phyloP scores from a whole-genome alignment of 768 basidiomycete genomes.

The Tricholoma sp. region DNA sequence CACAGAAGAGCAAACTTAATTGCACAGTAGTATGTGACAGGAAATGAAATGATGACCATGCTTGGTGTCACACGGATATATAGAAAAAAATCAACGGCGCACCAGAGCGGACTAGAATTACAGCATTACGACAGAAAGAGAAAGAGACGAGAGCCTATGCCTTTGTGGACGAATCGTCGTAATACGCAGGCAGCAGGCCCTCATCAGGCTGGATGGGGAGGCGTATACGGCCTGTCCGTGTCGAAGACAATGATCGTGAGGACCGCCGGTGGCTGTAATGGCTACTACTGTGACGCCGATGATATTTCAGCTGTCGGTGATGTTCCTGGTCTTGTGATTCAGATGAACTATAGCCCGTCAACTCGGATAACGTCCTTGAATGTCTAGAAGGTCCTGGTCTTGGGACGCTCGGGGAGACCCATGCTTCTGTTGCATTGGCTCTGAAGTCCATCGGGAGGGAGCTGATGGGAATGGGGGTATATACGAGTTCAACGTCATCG shows the following conservation, averaged over 20 bases:
- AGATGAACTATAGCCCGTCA: constrained; percentile 6
- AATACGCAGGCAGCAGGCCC: constrained; percentile 34
- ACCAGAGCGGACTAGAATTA: not conserved
- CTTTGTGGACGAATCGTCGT: constrained; percentile 16
- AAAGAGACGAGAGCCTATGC: constrained; percentile 5
- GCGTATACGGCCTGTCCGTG: constrained; percentile 35
- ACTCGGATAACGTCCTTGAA: constrained; percentile 17
- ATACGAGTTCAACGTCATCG: constrained; percentile 42
- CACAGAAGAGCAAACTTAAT: not conserved
- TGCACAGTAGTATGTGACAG: not conserved
- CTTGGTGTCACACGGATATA: constrained; percentile 1
- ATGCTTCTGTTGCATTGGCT: constrained; percentile 59
- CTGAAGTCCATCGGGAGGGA: constrained; percentile 48
- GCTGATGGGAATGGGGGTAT: constrained; percentile 61
- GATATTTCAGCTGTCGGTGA: constrained; percentile 25
- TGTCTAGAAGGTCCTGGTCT: constrained; percentile 7
- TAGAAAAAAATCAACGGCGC: not conserved
- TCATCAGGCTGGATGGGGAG: constrained; percentile 43
- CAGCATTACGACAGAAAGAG: not conserved
- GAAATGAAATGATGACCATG: not conserved
- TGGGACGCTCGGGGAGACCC: constrained; percentile 42
- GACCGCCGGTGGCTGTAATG: constrained; percentile 20
- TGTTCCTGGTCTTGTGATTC: constrained; percentile 18
- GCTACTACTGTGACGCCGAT: constrained; percentile 25
- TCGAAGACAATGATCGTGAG: constrained; percentile 18